Evolutionary conservation across 805 yeast species (phyloP).

Genomic region (Metschnikowia reukaufii): DNA sequence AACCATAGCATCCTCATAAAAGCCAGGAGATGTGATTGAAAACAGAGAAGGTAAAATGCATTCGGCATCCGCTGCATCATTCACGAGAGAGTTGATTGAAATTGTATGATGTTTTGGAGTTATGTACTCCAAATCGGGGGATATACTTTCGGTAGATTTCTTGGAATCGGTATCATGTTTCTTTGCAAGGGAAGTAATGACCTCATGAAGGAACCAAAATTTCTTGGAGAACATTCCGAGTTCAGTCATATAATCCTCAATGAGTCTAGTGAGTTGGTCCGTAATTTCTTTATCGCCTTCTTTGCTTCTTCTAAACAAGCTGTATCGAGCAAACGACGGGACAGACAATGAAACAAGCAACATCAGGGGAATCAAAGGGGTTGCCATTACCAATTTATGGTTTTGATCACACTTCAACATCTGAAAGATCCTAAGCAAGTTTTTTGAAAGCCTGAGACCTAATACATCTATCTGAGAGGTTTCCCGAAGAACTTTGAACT

Average conservation of each 20-base stretch:
- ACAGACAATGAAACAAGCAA: slow-evolving; percentile 19
- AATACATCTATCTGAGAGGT: slow-evolving; percentile 11
- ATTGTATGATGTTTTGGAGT: slow-evolving; percentile 8
- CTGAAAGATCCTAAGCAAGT: slow-evolving; percentile 11
- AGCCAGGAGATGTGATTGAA: slow-evolving; percentile 21
- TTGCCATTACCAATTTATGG: slow-evolving; percentile 16
- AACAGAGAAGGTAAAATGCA: slow-evolving; percentile 15
- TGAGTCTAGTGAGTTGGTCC: slow-evolving; percentile 5
- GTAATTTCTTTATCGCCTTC: not conserved
- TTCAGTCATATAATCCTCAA: slow-evolving; percentile 10
- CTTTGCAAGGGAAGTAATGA: slow-evolving; percentile 11
- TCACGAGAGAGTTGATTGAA: slow-evolving; percentile 15
- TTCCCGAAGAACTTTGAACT: slow-evolving; percentile 13
- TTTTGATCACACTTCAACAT: slow-evolving; percentile 14
- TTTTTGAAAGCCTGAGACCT: slow-evolving; percentile 12
- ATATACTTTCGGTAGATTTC: not conserved
- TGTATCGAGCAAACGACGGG: slow-evolving; percentile 16
- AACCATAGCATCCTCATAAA: slow-evolving; percentile 18
- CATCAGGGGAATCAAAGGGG: slow-evolving; percentile 21
- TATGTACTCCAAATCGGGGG: not conserved
- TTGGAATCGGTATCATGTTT: slow-evolving; percentile 2
- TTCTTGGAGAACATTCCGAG: slow-evolving; percentile 12
- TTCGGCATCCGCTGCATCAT: slow-evolving; percentile 16
- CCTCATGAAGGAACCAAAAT: slow-evolving; percentile 22
- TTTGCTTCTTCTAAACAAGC: slow-evolving; percentile 7